A percentile compares a stretch with the other conserved stretches of the same genome.
Conservation (phyloP, 768 basidiomycete species). For the Termitomyces sp. region DNA sequence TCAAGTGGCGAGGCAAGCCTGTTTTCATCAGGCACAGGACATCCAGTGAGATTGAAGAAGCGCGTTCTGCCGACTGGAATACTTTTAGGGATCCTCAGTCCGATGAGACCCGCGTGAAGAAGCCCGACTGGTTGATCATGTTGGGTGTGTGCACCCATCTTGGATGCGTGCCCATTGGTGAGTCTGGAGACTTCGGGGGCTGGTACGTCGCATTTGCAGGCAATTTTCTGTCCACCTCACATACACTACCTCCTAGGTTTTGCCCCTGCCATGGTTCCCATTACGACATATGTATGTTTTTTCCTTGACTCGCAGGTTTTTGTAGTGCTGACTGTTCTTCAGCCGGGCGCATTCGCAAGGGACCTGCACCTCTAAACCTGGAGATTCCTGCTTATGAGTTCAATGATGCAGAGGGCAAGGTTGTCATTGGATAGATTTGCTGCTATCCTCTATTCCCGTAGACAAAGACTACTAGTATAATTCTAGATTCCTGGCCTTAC, state of each 20-base stretch:
- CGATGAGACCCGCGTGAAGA: constrained; percentile 85
- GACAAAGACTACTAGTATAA: constrained; percentile 18
- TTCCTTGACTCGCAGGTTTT: background rate
- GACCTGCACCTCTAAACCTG: constrained; percentile 95
- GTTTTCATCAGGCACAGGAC: constrained; percentile 99
- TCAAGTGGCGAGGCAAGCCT: constrained; percentile 99
- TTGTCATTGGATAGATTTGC: constrained; percentile 70
- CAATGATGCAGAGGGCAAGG: constrained; percentile 82
- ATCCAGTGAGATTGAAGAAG: constrained; percentile 86
- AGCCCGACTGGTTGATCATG: constrained; percentile 96
- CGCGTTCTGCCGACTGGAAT: constrained; percentile 81
- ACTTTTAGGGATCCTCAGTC: constrained; percentile 85
- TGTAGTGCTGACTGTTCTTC: constrained; percentile 12
- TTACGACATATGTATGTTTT: constrained; percentile 83
- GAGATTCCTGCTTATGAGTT: constrained; percentile 89
- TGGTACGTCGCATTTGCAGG: constrained; percentile 54
- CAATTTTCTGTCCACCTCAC: background rate
- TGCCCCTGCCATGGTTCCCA: constrained; percentile 99
- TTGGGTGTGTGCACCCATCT: constrained; percentile 94
- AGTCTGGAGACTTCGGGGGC: constrained; percentile 95
- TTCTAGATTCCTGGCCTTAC: constrained; percentile 9
- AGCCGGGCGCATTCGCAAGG: constrained; percentile 95
- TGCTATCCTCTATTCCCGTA: constrained; percentile 19
- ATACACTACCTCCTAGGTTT: constrained; percentile 47
- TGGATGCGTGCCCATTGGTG: constrained; percentile 98